These are phyloP conservation scores for Ceriops decandra DNA, from an alignment of 345 rosid species.

Conservation along the genomic window DNA sequence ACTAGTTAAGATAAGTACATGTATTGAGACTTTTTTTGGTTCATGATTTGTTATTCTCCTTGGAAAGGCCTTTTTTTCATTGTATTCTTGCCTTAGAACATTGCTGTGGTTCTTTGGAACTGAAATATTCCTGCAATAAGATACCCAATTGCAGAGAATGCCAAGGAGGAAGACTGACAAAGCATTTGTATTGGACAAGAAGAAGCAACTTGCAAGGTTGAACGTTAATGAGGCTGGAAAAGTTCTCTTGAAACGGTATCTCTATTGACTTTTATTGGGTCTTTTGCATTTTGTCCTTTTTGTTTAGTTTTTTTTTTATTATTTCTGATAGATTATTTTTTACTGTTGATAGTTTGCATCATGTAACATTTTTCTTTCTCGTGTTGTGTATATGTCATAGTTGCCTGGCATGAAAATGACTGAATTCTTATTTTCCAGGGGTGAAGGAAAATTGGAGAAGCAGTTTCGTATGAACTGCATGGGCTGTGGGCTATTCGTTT, in stretches of 20 bases:
- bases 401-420: background rate
- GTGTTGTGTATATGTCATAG: background rate
- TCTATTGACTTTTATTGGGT: no score
- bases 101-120: constrained; percentile 13
- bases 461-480: constrained; percentile 95
- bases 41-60: background rate
- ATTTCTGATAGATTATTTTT: background rate
- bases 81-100: background rate
- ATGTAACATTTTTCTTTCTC: background rate
- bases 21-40: background rate
- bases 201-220: constrained; percentile 85
- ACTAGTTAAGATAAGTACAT: no score
- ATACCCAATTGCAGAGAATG: constrained; percentile 97
- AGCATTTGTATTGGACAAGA: constrained; percentile 87
- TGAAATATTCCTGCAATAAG: constrained; percentile 43
- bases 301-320: background rate
- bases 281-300: background rate
- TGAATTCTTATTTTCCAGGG: constrained; percentile 42
- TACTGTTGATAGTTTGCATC: background rate
- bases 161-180: constrained; percentile 94
- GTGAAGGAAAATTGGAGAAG: constrained; percentile 94
- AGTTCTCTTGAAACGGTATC: constrained; percentile 74
- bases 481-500: constrained; percentile 83
- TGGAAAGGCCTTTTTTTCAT: no score
- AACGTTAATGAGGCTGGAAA: constrained; percentile 75